Evolutionary conservation across 805 yeast genomes (phyloP).

Genomic region (Candida boleticola): DNA sequence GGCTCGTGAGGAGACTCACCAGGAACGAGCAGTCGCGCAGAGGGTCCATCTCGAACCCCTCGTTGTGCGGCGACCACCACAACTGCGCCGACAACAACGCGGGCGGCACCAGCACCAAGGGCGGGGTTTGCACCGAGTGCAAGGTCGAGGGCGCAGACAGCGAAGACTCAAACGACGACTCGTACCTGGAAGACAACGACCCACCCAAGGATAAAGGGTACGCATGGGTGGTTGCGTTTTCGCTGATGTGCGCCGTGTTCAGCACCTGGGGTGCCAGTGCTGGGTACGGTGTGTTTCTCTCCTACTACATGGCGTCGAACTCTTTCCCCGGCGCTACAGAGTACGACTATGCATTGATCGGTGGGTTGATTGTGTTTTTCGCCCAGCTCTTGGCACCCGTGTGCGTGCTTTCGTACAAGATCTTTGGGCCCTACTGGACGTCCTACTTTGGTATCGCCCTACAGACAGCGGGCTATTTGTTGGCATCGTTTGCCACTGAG

Average conservation of each 20-base stretch:
- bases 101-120: too few relatives aligned
- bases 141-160: too few relatives aligned
- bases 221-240: constrained; percentile 54
- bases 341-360: constrained; percentile 51
- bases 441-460: constrained; percentile 46
- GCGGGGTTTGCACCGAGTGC: too few relatives aligned
- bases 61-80: background rate
- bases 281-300: constrained; percentile 56
- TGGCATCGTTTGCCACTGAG: constrained; percentile 50
- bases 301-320: constrained; percentile 42
- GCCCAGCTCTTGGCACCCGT: constrained; percentile 61
- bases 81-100: too few relatives aligned
- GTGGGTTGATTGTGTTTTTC: constrained; percentile 46
- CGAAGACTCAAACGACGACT: background rate
- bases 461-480: constrained; percentile 43
- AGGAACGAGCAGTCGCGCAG: background rate
- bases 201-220: constrained; percentile 45
- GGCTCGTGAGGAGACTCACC: constrained; percentile 1
- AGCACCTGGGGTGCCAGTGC: constrained; percentile 60
- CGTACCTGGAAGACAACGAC: constrained; percentile 2
- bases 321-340: constrained; percentile 43
- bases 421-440: constrained; percentile 49
- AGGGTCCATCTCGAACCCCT: background rate
- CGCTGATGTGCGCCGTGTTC: constrained; percentile 43
- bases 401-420: constrained; percentile 43